These are phyloP conservation scores for Yamadazyma blattariae DNA, from an alignment of 1,139 yeast genomes.

Conservation along the genomic window DNA sequence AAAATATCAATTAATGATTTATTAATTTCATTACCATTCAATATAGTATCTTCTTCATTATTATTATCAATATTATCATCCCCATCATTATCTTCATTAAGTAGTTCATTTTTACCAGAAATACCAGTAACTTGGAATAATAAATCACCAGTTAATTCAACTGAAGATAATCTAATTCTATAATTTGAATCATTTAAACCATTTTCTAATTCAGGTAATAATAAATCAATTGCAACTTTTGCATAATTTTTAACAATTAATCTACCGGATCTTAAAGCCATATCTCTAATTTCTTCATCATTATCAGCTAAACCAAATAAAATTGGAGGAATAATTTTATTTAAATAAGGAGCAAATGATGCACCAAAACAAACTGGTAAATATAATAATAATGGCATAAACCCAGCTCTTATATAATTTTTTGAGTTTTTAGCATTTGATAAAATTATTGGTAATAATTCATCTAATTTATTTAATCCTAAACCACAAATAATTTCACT, in stretches of 20 bases:
- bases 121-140: constrained; percentile 94
- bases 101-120: constrained; percentile 62
- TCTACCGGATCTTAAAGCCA: constrained; percentile 90
- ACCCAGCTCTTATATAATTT: constrained; percentile 83
- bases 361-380: constrained; percentile 94
- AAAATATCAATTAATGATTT: constrained; percentile 71
- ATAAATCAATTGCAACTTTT: constrained; percentile 84
- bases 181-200: constrained; percentile 83
- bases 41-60: constrained; percentile 5
- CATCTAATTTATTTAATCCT: constrained; percentile 85
- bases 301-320: constrained; percentile 87
- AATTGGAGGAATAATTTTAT: constrained; percentile 84
- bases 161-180: constrained; percentile 90
- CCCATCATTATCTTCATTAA: constrained; percentile 49
- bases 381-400: constrained; percentile 83
- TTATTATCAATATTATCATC: neutral
- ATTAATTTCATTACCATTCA: constrained; percentile 60
- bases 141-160: constrained; percentile 95
- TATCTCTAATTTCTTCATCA: constrained; percentile 84
- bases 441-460: constrained; percentile 76
- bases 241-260: constrained; percentile 91
- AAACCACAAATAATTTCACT: constrained; percentile 92
- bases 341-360: constrained; percentile 86
- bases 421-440: constrained; percentile 67
- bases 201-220: constrained; percentile 88